Evolutionary conservation across 768 basidiomycete species (phyloP).

Genomic region (Cystofilobasidium ferigula): DNA sequence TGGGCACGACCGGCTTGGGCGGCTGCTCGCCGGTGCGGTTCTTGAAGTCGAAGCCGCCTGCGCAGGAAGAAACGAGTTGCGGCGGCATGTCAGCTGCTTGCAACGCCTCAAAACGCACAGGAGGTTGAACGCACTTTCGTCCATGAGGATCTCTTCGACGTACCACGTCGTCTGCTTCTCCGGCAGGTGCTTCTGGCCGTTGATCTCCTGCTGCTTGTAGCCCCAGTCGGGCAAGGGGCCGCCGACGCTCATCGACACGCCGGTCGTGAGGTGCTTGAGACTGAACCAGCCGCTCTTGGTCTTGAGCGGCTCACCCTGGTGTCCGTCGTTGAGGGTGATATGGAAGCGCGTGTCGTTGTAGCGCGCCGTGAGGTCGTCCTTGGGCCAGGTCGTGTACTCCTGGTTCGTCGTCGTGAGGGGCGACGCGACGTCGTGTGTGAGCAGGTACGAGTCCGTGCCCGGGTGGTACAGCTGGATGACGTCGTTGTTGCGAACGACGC

Average conservation of each 20-base stretch:
- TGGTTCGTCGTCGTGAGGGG: constrained; percentile 96
- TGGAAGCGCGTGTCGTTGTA: constrained; percentile 85
- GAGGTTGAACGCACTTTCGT: constrained; percentile 50
- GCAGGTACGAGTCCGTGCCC: constrained; percentile 64
- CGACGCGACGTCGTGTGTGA: constrained; percentile 96
- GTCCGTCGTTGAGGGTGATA: constrained; percentile 58
- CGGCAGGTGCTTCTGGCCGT: constrained; percentile 79
- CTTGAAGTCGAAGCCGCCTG: constrained; percentile 40
- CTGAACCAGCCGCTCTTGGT: constrained; percentile 89
- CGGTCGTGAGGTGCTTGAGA: constrained; percentile 76
- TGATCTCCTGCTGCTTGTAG: constrained; percentile 92
- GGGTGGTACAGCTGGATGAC: constrained; percentile 79
- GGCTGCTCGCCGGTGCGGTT: constrained; percentile 48
- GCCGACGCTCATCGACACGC: constrained; percentile 91
- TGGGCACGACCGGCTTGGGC: constrained; percentile 59
- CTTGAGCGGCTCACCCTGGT: constrained; percentile 74
- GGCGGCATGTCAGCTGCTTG: not conserved
- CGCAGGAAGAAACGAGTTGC: not conserved
- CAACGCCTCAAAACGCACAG: not conserved
- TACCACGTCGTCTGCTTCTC: constrained; percentile 83
- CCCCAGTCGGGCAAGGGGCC: constrained; percentile 86
- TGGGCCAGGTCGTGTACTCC: constrained; percentile 88
- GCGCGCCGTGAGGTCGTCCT: constrained; percentile 44
- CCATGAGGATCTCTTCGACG: constrained; percentile 66
- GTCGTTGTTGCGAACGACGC: constrained; percentile 82